Evolutionary conservation across 306 rosid species (phyloP).

Genomic region (Oxytropis ochrocephala): DNA sequence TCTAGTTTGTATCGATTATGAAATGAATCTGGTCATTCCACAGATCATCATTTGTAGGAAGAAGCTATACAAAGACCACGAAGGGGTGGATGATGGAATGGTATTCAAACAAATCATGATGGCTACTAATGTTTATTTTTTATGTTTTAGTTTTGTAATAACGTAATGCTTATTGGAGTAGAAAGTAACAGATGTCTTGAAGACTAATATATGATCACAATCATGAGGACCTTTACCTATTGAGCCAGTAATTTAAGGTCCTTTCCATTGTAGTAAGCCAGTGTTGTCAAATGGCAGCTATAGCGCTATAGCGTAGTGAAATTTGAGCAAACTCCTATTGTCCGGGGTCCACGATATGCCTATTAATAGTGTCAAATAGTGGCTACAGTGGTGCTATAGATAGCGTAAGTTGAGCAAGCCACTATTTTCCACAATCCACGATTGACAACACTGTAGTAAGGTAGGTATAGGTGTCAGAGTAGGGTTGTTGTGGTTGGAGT

Average conservation of each 20-base stretch:
- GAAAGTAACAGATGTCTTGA: not conserved
- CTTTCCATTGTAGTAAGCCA: not conserved
- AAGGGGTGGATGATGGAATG: constrained; percentile 6
- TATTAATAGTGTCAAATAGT: no score
- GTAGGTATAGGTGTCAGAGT: not conserved
- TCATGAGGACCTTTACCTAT: not conserved
- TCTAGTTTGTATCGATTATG: constrained; percentile 1
- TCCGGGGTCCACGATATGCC: no score
- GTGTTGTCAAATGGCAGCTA: no score
- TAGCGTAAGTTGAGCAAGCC: no score
- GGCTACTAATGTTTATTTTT: not conserved
- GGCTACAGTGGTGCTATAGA: no score
- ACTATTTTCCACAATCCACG: no score
- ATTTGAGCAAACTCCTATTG: no score
- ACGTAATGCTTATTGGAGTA: not conserved
- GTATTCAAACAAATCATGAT: not conserved
- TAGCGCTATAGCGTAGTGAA: no score
- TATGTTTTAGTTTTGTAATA: not conserved
- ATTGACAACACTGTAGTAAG: no score
- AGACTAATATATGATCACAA: not conserved
- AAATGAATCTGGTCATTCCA: not conserved
- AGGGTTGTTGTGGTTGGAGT: not conserved
- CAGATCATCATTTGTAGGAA: constrained; percentile 10
- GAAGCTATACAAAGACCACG: not conserved
- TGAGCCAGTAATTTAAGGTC: not conserved